phyloP scores from a whole-genome alignment of 208 protist species.

The Trypanosoma lewisi region DNA sequence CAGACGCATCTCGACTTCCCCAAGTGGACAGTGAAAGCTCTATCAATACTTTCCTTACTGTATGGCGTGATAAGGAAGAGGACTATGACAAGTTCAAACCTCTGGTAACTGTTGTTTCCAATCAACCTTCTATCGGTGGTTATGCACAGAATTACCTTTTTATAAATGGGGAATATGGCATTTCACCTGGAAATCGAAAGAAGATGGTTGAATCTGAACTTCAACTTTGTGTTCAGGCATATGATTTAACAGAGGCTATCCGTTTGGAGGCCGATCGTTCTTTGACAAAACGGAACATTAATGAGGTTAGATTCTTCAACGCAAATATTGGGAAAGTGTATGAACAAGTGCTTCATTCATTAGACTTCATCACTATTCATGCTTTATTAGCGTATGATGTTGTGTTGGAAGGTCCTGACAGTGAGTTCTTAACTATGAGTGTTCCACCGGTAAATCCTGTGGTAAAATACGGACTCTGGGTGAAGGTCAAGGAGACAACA shows the following conservation, averaged over 20 bases:
- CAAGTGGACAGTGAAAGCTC: constrained; percentile 72
- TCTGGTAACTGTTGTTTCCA: constrained; percentile 36
- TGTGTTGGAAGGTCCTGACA: constrained; percentile 62
- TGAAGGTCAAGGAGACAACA: constrained; percentile 85
- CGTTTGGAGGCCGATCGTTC: constrained; percentile 49
- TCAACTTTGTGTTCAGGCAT: constrained; percentile 63
- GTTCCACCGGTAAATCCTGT: constrained; percentile 49
- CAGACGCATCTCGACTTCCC: constrained; percentile 71
- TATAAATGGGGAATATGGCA: constrained; percentile 47
- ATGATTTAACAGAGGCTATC: constrained; percentile 68
- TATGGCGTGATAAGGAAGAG: constrained; percentile 65
- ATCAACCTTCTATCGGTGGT: constrained; percentile 1
- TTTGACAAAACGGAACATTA: constrained; percentile 7
- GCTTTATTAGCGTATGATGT: constrained; percentile 80
- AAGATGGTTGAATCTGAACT: constrained; percentile 60
- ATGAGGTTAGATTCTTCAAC: constrained; percentile 30
- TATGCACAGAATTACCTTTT: constrained; percentile 6
- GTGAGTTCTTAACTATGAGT: constrained; percentile 68
- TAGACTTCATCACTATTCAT: constrained; percentile 79
- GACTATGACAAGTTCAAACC: constrained; percentile 28
- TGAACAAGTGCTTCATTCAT: constrained; percentile 50
- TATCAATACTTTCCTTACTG: constrained; percentile 88
- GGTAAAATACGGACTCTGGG: constrained; percentile 89
- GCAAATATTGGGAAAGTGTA: constrained; percentile 54
- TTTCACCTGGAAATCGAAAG: constrained; percentile 39